Conservation (phyloP, 2,329 filamentous ascomycete genomes). For the Tolypocladium capitatum region DNA sequence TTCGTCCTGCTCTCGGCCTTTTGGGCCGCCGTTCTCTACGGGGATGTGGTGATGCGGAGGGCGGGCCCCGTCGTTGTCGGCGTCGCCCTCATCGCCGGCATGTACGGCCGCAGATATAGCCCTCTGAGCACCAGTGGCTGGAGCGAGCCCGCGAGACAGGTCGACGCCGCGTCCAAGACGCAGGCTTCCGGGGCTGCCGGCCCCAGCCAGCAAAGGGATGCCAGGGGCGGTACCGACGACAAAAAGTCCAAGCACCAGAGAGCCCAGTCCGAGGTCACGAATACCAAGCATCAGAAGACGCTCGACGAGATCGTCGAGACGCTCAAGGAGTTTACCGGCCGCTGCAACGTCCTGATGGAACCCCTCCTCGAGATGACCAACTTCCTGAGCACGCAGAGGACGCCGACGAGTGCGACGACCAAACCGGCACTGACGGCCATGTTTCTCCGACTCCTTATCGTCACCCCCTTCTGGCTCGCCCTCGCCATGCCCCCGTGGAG, state of each 20-base stretch:
- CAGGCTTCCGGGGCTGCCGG: constrained; percentile 7
- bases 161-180: constrained; percentile 13
- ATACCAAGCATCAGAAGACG: constrained; percentile 76
- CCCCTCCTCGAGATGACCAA: constrained; percentile 82
- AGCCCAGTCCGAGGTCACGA: constrained; percentile 43
- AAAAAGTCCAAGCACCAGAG: constrained; percentile 25
- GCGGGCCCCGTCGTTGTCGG: constrained; percentile 78
- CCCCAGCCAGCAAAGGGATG: constrained; percentile 11
- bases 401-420: constrained; percentile 82
- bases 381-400: constrained; percentile 82
- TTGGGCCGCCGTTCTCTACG: constrained; percentile 79
- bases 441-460: constrained; percentile 75
- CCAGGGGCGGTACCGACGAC: constrained; percentile 11
- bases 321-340: constrained; percentile 74
- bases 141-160: constrained; percentile 32
- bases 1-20: constrained; percentile 77
- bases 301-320: constrained; percentile 96
- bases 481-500: constrained; percentile 71
- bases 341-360: constrained; percentile 85
- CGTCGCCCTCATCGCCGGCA: constrained; percentile 66
- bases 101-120: constrained; percentile 85
- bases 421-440: constrained; percentile 78
- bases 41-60: constrained; percentile 66
- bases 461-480: constrained; percentile 77
- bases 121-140: constrained; percentile 78